Percentiles rank a stretch among this genome's conserved stretches.
These are phyloP conservation scores for Tetradesmus lagerheimii DNA, from an alignment of 139 green algal genomes.

Conservation along the genomic window DNA sequence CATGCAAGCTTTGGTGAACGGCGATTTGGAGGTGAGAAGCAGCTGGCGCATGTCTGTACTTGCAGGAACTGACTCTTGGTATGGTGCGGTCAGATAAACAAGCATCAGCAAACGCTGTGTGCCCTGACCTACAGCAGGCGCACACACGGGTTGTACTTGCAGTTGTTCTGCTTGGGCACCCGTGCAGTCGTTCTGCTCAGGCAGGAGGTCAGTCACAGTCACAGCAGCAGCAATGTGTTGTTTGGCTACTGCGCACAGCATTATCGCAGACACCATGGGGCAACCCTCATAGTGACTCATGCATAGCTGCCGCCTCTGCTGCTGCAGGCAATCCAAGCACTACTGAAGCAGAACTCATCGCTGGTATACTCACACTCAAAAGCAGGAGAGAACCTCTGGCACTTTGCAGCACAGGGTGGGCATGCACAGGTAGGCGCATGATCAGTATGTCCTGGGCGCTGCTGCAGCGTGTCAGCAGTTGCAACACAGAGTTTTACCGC, in stretches of 20 bases:
- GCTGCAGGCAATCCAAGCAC: conserved; percentile 9
- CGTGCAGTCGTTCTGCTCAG: too few species aligned
- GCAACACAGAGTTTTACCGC: too few species aligned
- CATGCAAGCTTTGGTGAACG: background rate
- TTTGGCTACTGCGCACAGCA: background rate
- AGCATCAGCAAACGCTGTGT: too few species aligned
- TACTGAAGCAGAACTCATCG: conserved; percentile 1
- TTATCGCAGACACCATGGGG: too few species aligned
- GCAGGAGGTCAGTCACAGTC: too few species aligned
- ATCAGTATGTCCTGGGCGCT: too few species aligned
- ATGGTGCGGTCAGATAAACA: background rate
- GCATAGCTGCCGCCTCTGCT: background rate
- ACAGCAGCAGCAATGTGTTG: too few species aligned
- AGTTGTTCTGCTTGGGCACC: too few species aligned
- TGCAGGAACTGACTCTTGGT: background rate
- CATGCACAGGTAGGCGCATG: conserved; percentile 4
- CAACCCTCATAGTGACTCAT: too few species aligned
- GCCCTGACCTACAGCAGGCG: too few species aligned
- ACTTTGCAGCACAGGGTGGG: conserved; percentile 31
- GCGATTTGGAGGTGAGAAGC: background rate
- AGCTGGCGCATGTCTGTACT: background rate
- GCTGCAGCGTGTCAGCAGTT: too few species aligned
- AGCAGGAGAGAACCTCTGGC: conserved; percentile 40
- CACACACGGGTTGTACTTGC: too few species aligned
- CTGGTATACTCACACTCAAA: conserved; percentile 31